phyloP scores from a whole-genome alignment of 208 protist species.

The Vickermania ingenoplastis region DNA sequence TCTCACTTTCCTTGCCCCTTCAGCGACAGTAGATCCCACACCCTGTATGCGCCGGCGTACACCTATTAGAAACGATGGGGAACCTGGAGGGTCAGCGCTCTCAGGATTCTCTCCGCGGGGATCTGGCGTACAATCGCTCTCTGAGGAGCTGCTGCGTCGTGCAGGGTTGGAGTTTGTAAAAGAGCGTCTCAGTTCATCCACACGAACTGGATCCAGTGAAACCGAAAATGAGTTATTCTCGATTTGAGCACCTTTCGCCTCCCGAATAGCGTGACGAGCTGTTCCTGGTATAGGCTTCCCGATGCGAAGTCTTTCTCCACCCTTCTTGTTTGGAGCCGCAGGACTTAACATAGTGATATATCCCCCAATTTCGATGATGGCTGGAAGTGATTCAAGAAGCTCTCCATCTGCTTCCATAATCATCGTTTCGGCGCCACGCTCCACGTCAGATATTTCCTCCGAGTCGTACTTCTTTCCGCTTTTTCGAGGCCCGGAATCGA shows the following conservation, averaged over 20 bases:
- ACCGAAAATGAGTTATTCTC: neutral
- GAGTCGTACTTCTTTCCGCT: neutral
- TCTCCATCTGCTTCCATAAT: conserved; percentile 71
- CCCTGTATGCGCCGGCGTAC: no score
- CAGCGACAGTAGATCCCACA: no score
- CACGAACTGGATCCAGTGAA: neutral
- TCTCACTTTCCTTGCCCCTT: no score
- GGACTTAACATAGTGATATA: conserved; percentile 47
- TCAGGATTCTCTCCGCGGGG: no score
- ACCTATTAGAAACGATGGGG: no score
- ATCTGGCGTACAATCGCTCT: no score
- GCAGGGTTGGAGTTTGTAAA: no score
- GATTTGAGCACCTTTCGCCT: neutral
- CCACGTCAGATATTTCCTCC: neutral
- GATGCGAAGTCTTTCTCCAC: conserved; percentile 7
- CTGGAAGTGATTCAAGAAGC: conserved; percentile 47
- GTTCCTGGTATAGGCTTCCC: conserved; percentile 24
- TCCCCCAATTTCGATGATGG: conserved; percentile 53
- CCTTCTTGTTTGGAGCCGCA: neutral
- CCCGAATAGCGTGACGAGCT: conserved; percentile 5
- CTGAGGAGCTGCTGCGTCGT: no score
- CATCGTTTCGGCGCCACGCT: conserved; percentile 5
- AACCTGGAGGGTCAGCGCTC: no score
- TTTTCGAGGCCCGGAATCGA: conserved; percentile 21
- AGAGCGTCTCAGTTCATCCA: neutral